Evolutionary conservation across 192 early-diverging fungal genomes (phyloP).

Genomic region (Coemansia sp.): DNA sequence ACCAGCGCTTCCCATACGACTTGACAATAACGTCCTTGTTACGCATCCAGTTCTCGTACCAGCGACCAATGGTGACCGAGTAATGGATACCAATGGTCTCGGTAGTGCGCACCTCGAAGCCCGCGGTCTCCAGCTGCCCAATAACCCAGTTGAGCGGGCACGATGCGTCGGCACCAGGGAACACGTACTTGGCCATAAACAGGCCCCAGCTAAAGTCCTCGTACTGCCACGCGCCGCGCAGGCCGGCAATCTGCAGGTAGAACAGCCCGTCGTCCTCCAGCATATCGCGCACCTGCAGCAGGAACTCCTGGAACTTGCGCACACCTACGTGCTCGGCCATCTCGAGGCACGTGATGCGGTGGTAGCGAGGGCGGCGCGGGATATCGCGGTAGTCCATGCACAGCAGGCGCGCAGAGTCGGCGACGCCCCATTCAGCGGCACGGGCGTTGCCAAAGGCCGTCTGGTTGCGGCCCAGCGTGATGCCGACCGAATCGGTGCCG

Average conservation of each 20-base stretch:
- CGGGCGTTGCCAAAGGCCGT: conserved; percentile 84
- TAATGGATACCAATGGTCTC: conserved; percentile 98
- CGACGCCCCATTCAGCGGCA: conserved; percentile 79
- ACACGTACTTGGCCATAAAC: conserved; percentile 99
- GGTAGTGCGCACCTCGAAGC: conserved; percentile 86
- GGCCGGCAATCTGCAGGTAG: conserved; percentile 97
- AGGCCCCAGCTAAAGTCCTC: conserved; percentile 88
- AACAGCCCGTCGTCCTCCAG: conserved; percentile 97
- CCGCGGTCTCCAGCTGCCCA: conserved; percentile 88
- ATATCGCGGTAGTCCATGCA: conserved; percentile 99
- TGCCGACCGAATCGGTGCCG: conserved; percentile 86
- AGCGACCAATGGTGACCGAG: conserved; percentile 90
- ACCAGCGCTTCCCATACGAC: conserved; percentile 89
- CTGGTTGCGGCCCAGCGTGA: conserved; percentile 93
- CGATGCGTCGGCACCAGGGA: conserved; percentile 98
- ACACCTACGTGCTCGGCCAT: conserved; percentile 99
- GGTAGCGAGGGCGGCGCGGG: conserved; percentile 79
- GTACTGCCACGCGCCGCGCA: conserved; percentile 80
- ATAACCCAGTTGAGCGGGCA: conserved; percentile 94
- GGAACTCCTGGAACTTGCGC: conserved; percentile 85
- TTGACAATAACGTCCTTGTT: conserved; percentile 83
- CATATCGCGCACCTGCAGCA: conserved; percentile 90
- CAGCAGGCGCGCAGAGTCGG: conserved; percentile 71
- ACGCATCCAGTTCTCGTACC: conserved; percentile 98
- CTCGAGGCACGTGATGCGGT: conserved; percentile 97